Conservation (phyloP, 2,329 filamentous ascomycete species). For the Claviceps sorghi region DNA sequence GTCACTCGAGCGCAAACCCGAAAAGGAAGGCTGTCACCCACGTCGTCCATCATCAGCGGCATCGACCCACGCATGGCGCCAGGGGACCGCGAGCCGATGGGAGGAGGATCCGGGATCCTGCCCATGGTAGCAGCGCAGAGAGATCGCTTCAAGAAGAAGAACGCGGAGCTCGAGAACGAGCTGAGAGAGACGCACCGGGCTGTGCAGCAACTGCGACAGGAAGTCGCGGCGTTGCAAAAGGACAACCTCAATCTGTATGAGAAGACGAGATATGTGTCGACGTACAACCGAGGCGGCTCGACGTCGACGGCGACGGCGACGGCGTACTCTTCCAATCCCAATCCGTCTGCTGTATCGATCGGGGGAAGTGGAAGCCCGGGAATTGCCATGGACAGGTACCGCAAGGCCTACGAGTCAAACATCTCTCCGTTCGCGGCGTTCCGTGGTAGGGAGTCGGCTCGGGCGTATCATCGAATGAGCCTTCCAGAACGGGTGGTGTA, state of each 20-base stretch:
- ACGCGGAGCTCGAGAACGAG: conserved; percentile 77
- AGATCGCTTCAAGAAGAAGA: conserved; percentile 96
- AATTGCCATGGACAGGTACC: conserved; percentile 67
- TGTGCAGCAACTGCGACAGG: conserved; percentile 74
- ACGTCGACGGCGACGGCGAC: conserved; percentile 46
- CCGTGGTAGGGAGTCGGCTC: conserved; percentile 76
- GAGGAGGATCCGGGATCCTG: conserved; percentile 71
- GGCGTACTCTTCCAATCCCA: conserved; percentile 57
- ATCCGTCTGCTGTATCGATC: conserved; percentile 54
- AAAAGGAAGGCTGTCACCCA: conserved; percentile 67
- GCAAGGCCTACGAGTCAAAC: conserved; percentile 84
- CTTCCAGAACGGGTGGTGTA: conserved; percentile 82
- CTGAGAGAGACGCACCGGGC: conserved; percentile 70
- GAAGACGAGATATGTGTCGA: conserved; percentile 91
- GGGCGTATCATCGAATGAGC: conserved; percentile 87
- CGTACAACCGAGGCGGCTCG: conserved; percentile 62
- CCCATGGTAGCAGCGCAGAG: conserved; percentile 98
- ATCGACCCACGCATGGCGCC: conserved; percentile 53
- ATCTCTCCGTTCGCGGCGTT: conserved; percentile 94
- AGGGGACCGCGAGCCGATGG: conserved; percentile 45
- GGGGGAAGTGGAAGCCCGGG: conserved; percentile 43
- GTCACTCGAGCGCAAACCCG: conserved; percentile 48
- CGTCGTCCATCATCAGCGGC: conserved; percentile 96
- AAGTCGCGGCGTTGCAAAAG: conserved; percentile 82
- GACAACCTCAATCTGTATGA: conserved; percentile 95